Conservation (phyloP, 805 yeast species). For the Teunomyces pallodes region DNA sequence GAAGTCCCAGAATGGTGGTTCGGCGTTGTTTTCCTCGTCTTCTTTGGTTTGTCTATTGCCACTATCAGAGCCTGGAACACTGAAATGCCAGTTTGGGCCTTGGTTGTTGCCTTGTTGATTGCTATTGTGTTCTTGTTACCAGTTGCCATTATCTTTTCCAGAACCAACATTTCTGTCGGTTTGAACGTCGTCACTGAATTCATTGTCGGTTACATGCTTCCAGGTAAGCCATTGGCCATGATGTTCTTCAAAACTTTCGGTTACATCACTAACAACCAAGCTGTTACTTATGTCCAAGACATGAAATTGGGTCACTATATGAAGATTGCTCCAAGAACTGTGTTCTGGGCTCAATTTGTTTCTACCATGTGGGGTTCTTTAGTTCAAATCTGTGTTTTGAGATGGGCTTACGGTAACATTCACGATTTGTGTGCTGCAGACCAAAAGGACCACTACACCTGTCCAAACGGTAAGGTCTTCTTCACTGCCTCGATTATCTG, state of each 20-base stretch:
- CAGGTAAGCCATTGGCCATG: constrained; percentile 49
- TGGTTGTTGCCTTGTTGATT: constrained; percentile 37
- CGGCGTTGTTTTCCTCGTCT: constrained; percentile 19
- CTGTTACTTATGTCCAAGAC: constrained; percentile 48
- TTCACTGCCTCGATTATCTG: constrained; percentile 44
- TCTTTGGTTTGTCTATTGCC: constrained; percentile 36
- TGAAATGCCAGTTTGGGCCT: constrained; percentile 43
- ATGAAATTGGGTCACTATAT: constrained; percentile 45
- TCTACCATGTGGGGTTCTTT: constrained; percentile 45
- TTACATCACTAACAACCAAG: constrained; percentile 48
- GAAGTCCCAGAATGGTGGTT: constrained; percentile 48
- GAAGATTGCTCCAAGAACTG: constrained; percentile 39
- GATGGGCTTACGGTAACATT: constrained; percentile 41
- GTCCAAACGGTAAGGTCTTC: constrained; percentile 42
- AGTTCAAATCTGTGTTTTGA: constrained; percentile 39
- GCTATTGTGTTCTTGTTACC: constrained; percentile 40
- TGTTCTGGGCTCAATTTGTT: constrained; percentile 42
- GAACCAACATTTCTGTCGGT: constrained; percentile 38
- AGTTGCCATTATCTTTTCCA: constrained; percentile 35
- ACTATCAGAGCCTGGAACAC: constrained; percentile 39
- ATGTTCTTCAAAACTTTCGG: constrained; percentile 49
- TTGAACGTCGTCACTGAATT: constrained; percentile 44
- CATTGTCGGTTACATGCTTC: constrained; percentile 43
- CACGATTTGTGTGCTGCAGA: constrained; percentile 29
- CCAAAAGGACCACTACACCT: constrained; percentile 32